These are phyloP conservation scores for Samsoniella hepiali DNA, from an alignment of 2,329 filamentous ascomycete genomes.

Conservation along the genomic window DNA sequence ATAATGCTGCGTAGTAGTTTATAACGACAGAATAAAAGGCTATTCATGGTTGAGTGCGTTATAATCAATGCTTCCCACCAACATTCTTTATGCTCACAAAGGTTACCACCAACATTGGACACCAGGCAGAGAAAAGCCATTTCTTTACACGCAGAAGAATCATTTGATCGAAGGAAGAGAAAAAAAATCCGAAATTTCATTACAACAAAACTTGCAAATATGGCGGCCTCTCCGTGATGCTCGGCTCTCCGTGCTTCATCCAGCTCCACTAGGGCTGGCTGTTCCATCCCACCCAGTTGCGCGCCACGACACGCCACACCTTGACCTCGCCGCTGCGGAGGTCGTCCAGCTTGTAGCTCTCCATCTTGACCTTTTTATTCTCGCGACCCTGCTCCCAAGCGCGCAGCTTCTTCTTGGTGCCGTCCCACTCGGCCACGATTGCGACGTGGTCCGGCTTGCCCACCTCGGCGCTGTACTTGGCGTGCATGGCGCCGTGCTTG, in stretches of 20 bases:
- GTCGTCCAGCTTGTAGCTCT: constrained; percentile 93
- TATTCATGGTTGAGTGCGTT: background rate
- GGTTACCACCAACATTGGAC: background rate
- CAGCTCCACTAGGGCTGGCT: constrained; percentile 49
- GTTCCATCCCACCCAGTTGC: constrained; percentile 90
- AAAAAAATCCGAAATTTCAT: background rate
- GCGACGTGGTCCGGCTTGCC: constrained; percentile 87
- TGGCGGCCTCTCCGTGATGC: constrained; percentile 10
- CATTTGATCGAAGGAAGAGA: background rate
- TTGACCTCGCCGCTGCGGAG: constrained; percentile 90
- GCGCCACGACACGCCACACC: constrained; percentile 93
- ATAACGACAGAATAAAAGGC: background rate
- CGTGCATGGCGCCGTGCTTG: constrained; percentile 91
- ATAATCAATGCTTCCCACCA: background rate
- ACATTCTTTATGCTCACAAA: background rate
- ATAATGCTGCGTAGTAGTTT: background rate
- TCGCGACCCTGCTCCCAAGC: constrained; percentile 95
- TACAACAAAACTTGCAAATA: constrained; percentile 19
- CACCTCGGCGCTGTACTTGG: constrained; percentile 86
- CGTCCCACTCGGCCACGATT: constrained; percentile 94
- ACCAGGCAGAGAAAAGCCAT: background rate
- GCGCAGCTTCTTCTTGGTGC: constrained; percentile 94
- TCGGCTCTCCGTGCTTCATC: constrained; percentile 20
- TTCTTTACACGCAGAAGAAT: background rate
- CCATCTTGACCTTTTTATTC: constrained; percentile 86